A percentile compares a stretch with the other conserved stretches of the same genome.
Conservation (phyloP, 306 rosid species). For the Rosa lucieae region DNA sequence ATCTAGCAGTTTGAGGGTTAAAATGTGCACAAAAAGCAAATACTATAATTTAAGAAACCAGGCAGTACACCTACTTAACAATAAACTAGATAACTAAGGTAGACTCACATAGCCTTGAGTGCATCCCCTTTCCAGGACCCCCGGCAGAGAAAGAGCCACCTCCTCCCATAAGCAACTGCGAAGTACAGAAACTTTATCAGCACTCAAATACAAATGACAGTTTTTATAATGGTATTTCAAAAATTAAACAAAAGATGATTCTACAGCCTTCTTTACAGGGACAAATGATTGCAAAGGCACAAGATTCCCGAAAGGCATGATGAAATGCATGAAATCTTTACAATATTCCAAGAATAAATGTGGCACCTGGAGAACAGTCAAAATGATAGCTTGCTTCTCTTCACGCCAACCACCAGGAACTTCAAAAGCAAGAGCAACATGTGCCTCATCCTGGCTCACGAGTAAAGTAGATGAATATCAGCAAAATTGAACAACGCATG, state of each 20-base stretch:
- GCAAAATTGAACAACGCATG: not conserved
- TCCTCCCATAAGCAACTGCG: slow-evolving; percentile 95
- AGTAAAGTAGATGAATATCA: slow-evolving; percentile 22
- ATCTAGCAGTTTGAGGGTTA: not conserved
- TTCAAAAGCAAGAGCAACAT: slow-evolving; percentile 96
- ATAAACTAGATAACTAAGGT: slow-evolving; percentile 13
- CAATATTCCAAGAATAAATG: slow-evolving; percentile 16
- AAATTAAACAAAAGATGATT: not conserved
- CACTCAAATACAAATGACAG: slow-evolving; percentile 1
- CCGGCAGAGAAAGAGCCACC: slow-evolving; percentile 97
- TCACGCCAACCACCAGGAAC: slow-evolving; percentile 96
- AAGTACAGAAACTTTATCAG: slow-evolving; percentile 24
- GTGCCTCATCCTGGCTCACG: slow-evolving; percentile 56
- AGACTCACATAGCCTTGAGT: slow-evolving; percentile 87
- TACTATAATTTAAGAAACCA: not conserved
- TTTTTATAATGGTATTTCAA: not conserved
- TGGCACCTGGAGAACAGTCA: slow-evolving; percentile 90
- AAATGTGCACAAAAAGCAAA: too few species aligned
- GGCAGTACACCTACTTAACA: slow-evolving; percentile 15
- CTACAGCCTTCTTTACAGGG: not conserved
- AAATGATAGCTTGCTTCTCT: slow-evolving; percentile 79
- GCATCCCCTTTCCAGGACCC: slow-evolving; percentile 98
- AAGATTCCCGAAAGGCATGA: not conserved
- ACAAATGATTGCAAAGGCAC: too few species aligned
- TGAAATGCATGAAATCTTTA: slow-evolving; percentile 14